Evolutionary conservation across 768 basidiomycete genomes (phyloP).

Genomic region (Pleurotus salmoneostramineus): DNA sequence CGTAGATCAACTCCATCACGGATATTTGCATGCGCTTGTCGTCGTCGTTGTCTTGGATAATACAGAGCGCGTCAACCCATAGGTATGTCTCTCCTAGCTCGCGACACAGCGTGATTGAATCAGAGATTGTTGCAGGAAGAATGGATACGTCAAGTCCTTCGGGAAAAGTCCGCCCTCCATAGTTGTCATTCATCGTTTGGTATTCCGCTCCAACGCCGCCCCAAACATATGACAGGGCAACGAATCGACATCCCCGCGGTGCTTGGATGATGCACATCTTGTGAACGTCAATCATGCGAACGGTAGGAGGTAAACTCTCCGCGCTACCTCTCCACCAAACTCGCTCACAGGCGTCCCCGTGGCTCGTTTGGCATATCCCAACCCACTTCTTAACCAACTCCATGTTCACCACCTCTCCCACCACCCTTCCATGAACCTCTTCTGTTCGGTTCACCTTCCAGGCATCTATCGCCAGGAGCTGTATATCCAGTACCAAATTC

Average conservation of each 20-base stretch:
- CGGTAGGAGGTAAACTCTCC: not conserved
- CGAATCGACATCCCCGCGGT: not conserved
- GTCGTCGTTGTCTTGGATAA: not conserved
- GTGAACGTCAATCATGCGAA: constrained; percentile 2
- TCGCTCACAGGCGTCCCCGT: not conserved
- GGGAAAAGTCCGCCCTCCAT: not conserved
- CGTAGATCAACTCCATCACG: not conserved
- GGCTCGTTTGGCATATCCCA: not conserved
- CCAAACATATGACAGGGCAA: constrained; percentile 4
- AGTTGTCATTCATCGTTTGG: not conserved
- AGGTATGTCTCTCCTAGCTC: not conserved
- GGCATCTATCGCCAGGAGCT: not conserved
- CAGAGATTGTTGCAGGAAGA: not conserved
- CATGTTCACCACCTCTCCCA: not conserved
- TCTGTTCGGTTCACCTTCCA: not conserved
- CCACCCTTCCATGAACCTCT: not conserved
- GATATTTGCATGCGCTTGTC: not conserved
- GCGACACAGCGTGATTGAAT: not conserved
- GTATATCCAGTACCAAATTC: not conserved
- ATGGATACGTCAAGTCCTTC: not conserved
- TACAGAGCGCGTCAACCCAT: not conserved
- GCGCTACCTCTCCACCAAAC: not conserved
- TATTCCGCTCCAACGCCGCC: not conserved
- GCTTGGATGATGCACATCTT: not conserved
- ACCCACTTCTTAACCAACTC: not conserved